These are phyloP conservation scores for Iberis pinnata DNA, from an alignment of 345 rosid genomes.

Conservation along the genomic window DNA sequence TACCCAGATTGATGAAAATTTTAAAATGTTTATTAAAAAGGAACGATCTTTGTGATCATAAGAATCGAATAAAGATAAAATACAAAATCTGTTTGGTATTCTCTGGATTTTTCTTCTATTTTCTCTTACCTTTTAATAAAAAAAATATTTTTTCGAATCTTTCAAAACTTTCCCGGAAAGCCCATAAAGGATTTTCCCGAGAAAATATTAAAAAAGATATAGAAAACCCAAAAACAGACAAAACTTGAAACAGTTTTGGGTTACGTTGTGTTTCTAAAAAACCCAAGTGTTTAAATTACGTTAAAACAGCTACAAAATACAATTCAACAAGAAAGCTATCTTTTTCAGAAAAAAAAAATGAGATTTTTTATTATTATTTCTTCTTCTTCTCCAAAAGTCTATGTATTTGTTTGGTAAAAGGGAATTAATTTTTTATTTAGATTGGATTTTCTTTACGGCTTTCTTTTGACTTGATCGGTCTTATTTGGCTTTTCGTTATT, in stretches of 20 bases:
- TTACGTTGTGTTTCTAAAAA: no score
- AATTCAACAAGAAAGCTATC: no score
- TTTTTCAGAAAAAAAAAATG: no score
- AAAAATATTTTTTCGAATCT: no score
- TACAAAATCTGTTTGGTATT: neutral
- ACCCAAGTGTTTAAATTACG: no score
- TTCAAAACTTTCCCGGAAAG: neutral
- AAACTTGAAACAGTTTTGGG: neutral
- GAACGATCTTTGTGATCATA: no score
- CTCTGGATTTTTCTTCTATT: neutral
- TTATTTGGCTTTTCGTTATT: constrained; percentile 24
- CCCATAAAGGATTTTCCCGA: neutral
- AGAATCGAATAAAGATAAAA: neutral
- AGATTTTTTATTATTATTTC: no score
- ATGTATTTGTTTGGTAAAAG: constrained; percentile 25
- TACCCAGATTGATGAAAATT: no score
- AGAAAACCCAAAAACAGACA: neutral
- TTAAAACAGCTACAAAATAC: no score
- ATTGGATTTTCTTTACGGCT: constrained; percentile 26
- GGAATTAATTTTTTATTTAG: neutral
- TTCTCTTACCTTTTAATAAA: no score
- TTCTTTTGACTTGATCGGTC: constrained; percentile 35
- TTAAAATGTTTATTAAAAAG: no score
- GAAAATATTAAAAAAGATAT: neutral
- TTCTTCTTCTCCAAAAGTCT: neutral